Percentiles rank a stretch among this genome's conserved stretches.
These are phyloP conservation scores for Leishmania major DNA, from an alignment of 208 protist genomes.

Conservation along the genomic window DNA sequence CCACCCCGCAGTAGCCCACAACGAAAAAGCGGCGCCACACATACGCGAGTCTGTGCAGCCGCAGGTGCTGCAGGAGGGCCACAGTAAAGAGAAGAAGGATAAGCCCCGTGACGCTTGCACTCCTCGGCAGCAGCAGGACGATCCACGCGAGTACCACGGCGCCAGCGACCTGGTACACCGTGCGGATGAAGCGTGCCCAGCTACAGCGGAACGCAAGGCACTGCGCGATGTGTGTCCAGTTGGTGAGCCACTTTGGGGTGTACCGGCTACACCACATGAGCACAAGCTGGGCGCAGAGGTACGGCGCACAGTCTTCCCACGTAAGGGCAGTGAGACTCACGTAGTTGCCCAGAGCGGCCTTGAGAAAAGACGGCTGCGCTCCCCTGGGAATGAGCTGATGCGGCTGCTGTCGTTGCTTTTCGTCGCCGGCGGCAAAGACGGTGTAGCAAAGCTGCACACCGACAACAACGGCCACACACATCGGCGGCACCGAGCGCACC, in stretches of 20 bases:
- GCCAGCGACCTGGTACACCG: constrained; percentile 14
- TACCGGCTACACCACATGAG: constrained; percentile 34
- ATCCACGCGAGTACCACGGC: constrained; percentile 28
- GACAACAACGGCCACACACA: constrained; percentile 24
- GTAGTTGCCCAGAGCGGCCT: background rate
- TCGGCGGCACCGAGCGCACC: constrained; percentile 18
- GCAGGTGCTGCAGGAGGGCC: constrained; percentile 23
- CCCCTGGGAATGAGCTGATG: background rate
- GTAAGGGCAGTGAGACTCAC: background rate
- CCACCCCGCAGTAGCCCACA: constrained; percentile 34
- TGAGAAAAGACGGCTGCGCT: background rate
- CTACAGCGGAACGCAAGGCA: constrained; percentile 31
- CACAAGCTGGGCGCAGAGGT: constrained; percentile 27
- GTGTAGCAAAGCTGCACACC: constrained; percentile 24
- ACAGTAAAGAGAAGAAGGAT: constrained; percentile 25
- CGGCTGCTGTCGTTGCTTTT: background rate
- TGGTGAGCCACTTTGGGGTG: constrained; percentile 8
- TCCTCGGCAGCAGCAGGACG: constrained; percentile 24
- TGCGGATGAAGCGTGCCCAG: constrained; percentile 15
- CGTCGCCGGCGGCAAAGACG: background rate
- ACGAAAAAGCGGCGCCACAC: constrained; percentile 30
- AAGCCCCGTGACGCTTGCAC: constrained; percentile 23
- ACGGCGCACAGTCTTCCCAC: constrained; percentile 16
- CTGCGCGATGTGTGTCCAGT: constrained; percentile 21
- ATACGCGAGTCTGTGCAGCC: constrained; percentile 20